Conservation (phyloP, 345 rosid genomes). For the Odontarrhena argentea region DNA sequence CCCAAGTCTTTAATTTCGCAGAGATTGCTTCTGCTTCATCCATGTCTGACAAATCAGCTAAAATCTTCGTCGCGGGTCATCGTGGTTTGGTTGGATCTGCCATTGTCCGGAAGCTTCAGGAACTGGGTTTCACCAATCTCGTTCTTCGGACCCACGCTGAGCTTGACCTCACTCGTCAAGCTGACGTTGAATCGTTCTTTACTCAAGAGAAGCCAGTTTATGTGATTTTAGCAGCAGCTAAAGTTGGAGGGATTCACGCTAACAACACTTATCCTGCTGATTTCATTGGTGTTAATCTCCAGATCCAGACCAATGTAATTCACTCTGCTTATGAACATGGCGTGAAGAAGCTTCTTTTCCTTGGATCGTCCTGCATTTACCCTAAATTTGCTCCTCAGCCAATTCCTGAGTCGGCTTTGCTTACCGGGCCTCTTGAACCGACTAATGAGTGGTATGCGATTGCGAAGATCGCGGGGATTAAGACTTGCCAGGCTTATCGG, state of each 20-base stretch:
- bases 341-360: slow-evolving; percentile 74
- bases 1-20: not conserved
- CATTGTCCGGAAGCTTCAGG: slow-evolving; percentile 69
- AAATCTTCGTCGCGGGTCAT: slow-evolving; percentile 95
- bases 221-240: slow-evolving; percentile 86
- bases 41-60: slow-evolving; percentile 66
- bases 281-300: slow-evolving; percentile 87
- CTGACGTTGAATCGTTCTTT: slow-evolving; percentile 81
- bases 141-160: slow-evolving; percentile 70
- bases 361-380: slow-evolving; percentile 94
- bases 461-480: slow-evolving; percentile 91
- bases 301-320: slow-evolving; percentile 90
- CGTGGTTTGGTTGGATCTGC: slow-evolving; percentile 94
- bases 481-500: slow-evolving; percentile 91
- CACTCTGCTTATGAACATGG: slow-evolving; percentile 72
- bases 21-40: slow-evolving; percentile 34
- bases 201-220: slow-evolving; percentile 61
- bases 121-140: slow-evolving; percentile 67
- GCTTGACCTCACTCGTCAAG: slow-evolving; percentile 84
- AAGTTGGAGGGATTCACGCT: slow-evolving; percentile 97
- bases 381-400: slow-evolving; percentile 96
- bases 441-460: slow-evolving; percentile 96
- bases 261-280: slow-evolving; percentile 96
- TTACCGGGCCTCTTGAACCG: slow-evolving; percentile 83
- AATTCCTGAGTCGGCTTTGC: slow-evolving; percentile 72